Evolutionary conservation across 129 eudicot species (phyloP), one percentile per base, ranked within the genome.

Genomic region (Helichrysum umbraculigerum): DNA sequence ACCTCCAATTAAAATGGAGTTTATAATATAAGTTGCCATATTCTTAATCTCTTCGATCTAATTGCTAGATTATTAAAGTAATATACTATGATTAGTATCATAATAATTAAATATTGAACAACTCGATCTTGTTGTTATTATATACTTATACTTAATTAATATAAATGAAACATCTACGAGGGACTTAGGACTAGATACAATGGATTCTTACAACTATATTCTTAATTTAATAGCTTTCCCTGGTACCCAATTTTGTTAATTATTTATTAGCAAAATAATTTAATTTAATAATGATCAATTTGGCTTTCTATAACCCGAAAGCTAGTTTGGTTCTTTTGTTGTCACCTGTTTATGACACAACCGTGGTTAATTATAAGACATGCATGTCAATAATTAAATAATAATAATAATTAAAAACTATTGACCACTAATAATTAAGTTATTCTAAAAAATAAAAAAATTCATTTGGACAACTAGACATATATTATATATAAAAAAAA

Each of bases 1-100:
- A 79, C 79, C 83, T 79, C 83, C 79, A 66, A 66, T 39, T 52
- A 79, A 72, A 73, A 79, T 25, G 79, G 70, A 4, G 39, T 35
- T 35, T 25, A 25, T 1, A 25, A 25, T 25, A 25, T 25, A 35
- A 67, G 61, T 56, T 12, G 39, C 54, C 73, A 72, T 29, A 79
- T 73, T 72, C 39, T 25, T 10, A 44, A 17, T 19, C 19, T 30
- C 28, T 62, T 22, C 28, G 28, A 25, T 25, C 28, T 25, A 25
- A 25, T 25, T 25, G 28, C 28, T 25, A 25, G 28, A 25, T 25
- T 0, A 25, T 25, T 25, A 25, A 25, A 25, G 28, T 25, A 25
- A 25, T 25, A 25, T 25, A 25, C 0, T 25, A 25, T 25, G 28
- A 25, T 25, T 25, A 25, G 28, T 25, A 25, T 25, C 28, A 25